Percentiles rank a stretch among this genome's conserved stretches.
These are phyloP conservation scores for Striga asiatica DNA, from an alignment of 257 asterid genomes.

Conservation along the genomic window DNA sequence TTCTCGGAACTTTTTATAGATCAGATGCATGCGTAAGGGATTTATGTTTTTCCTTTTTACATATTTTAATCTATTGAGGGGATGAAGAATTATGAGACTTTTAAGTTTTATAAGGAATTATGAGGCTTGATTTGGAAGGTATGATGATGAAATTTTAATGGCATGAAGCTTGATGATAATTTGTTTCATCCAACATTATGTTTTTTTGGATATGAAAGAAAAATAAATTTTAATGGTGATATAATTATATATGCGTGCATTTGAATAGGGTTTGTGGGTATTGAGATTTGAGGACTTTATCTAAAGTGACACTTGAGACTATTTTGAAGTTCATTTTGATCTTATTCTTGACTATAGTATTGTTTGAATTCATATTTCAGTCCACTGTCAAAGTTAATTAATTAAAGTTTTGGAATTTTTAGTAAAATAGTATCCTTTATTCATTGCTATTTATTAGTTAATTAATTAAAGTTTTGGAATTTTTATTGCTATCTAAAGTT, in stretches of 20 bases:
- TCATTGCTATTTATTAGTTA: too few relatives aligned
- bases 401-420: not conserved
- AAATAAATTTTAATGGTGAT: too few relatives aligned
- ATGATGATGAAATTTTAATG: slow-evolving; percentile 27
- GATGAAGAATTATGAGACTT: too few relatives aligned
- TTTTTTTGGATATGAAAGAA: not conserved
- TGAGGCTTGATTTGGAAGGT: slow-evolving; percentile 42
- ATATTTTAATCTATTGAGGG: too few relatives aligned
- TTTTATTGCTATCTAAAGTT: too few relatives aligned
- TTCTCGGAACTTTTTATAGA: too few relatives aligned
- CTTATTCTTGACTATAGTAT: not conserved
- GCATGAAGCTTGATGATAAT: slow-evolving; percentile 21
- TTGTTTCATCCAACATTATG: slow-evolving; percentile 16
- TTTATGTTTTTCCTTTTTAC: too few relatives aligned
- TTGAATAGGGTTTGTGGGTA: not conserved
- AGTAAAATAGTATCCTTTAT: too few relatives aligned
- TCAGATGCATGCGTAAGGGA: slow-evolving; percentile 19
- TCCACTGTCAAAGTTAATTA: too few relatives aligned
- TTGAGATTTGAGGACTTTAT: not conserved
- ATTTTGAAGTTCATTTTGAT: not conserved
- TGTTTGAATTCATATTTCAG: too few relatives aligned
- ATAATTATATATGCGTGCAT: not conserved
- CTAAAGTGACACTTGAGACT: not conserved
- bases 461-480: too few relatives aligned
- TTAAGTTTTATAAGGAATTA: too few relatives aligned